These are phyloP conservation scores for Begonia fuchsioides DNA, from an alignment of 306 rosid species.

Conservation along the genomic window DNA sequence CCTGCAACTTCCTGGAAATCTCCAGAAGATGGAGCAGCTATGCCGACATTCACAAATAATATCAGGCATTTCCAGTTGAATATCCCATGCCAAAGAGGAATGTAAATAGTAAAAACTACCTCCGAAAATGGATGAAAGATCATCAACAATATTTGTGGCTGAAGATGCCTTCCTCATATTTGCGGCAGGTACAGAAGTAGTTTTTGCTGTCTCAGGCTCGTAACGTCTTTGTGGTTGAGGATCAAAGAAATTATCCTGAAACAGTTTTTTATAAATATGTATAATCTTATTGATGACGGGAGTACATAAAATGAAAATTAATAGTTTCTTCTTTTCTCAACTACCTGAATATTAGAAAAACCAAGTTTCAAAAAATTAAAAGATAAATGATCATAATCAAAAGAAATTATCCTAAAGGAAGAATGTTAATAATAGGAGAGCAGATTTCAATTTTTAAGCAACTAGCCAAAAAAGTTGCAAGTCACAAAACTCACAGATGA, in stretches of 20 bases:
- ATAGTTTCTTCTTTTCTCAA: too few relatives aligned
- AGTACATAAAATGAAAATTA: too few relatives aligned
- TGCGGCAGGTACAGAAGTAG: slow-evolving; percentile 34
- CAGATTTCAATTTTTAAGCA: neutral
- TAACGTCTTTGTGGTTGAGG: slow-evolving; percentile 44
- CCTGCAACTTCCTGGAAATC: slow-evolving; percentile 82
- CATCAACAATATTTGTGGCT: slow-evolving; percentile 68
- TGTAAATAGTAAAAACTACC: slow-evolving; percentile 31
- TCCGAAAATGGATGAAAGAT: slow-evolving; percentile 85
- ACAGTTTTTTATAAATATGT: too few relatives aligned
- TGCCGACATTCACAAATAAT: slow-evolving; percentile 5
- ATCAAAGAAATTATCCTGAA: slow-evolving; percentile 44
- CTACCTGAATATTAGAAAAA: too few relatives aligned
- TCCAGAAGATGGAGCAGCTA: slow-evolving; percentile 36
- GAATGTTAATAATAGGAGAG: slow-evolving; percentile 4
- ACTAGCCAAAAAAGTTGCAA: slow-evolving; percentile 10
- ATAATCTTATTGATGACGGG: too few relatives aligned
- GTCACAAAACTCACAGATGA: slow-evolving; percentile 34
- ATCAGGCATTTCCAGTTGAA: slow-evolving; percentile 2
- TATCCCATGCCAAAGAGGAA: slow-evolving; percentile 9
- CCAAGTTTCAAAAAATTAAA: too few relatives aligned
- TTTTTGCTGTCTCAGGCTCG: slow-evolving; percentile 41
- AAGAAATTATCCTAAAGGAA: too few relatives aligned
- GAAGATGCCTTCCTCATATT: too few relatives aligned
- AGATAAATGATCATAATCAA: too few relatives aligned